phyloP scores from a whole-genome alignment of 116 monocot genomes.

The Posidonia oceanica region DNA sequence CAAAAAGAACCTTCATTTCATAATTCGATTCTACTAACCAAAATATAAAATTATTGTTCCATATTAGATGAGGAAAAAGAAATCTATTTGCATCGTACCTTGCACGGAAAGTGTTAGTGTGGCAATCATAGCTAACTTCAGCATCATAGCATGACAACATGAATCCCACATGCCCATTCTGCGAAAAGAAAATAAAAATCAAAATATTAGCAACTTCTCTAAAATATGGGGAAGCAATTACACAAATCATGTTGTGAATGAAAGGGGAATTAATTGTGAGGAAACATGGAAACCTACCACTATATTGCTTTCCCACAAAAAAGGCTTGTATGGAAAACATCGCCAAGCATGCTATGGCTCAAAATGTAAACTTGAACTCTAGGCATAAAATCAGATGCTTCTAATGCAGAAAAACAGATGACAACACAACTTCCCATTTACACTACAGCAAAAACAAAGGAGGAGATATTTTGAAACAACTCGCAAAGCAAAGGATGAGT shows the following conservation, averaged over 20 bases:
- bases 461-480: not conserved
- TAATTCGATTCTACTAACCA: too few relatives aligned
- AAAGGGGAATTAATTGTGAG: too few relatives aligned
- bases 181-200: slow-evolving; percentile 11
- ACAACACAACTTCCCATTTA: too few relatives aligned
- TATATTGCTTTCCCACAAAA: too few relatives aligned
- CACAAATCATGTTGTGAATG: not conserved
- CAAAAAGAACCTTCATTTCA: too few relatives aligned
- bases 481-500: not conserved
- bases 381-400: too few relatives aligned
- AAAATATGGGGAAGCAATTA: not conserved
- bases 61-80: not conserved
- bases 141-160: slow-evolving; percentile 87
- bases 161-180: slow-evolving; percentile 78
- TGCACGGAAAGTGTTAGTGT: slow-evolving; percentile 57
- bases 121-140: slow-evolving; percentile 51
- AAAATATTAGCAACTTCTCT: not conserved
- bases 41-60: too few relatives aligned
- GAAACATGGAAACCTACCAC: too few relatives aligned
- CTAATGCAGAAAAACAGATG: too few relatives aligned
- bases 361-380: too few relatives aligned
- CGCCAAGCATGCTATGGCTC: too few relatives aligned
- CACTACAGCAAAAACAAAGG: not conserved
- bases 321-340: too few relatives aligned
- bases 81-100: slow-evolving; percentile 28